Conservation (phyloP, 257 asterid species). For the Anisodus tanguticus region DNA sequence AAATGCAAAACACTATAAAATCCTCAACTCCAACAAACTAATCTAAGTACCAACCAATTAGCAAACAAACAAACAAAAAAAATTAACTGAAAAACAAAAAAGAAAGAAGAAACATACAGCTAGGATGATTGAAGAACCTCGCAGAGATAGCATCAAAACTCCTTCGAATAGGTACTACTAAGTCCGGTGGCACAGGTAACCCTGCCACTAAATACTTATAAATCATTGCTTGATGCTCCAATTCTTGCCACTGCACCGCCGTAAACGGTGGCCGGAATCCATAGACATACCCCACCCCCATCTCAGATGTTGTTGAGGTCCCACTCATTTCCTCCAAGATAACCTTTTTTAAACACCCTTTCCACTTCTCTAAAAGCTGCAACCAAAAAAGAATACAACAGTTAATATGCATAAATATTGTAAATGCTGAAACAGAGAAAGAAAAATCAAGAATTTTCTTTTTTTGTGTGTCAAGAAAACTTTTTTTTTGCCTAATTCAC, state of each 20-base stretch:
- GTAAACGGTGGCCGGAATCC: conserved; percentile 79
- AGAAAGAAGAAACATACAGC: conserved; percentile 51
- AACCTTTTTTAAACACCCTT: conserved; percentile 28
- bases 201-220: conserved; percentile 91
- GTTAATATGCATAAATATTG: conserved; percentile 27
- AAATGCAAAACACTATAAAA: neutral
- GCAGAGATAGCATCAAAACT: conserved; percentile 87
- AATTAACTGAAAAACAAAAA: neutral
- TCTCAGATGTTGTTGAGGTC: conserved; percentile 52
- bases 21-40: neutral
- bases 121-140: conserved; percentile 76
- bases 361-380: conserved; percentile 48
- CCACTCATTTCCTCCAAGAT: conserved; percentile 57
- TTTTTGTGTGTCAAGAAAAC: too few species aligned
- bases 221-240: conserved; percentile 97
- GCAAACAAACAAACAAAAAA: neutral
- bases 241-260: conserved; percentile 96
- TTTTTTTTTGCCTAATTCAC: neutral
- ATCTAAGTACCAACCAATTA: neutral
- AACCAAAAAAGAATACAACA: conserved; percentile 33
- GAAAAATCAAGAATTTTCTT: too few species aligned
- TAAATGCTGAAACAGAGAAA: neutral
- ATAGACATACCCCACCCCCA: conserved; percentile 54
- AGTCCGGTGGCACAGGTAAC: conserved; percentile 85
- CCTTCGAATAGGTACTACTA: conserved; percentile 77